A percentile compares a stretch with the other conserved stretches of the same genome.
phyloP scores from a whole-genome alignment of 805 yeast genomes.

The Nakazawaea holstii region DNA sequence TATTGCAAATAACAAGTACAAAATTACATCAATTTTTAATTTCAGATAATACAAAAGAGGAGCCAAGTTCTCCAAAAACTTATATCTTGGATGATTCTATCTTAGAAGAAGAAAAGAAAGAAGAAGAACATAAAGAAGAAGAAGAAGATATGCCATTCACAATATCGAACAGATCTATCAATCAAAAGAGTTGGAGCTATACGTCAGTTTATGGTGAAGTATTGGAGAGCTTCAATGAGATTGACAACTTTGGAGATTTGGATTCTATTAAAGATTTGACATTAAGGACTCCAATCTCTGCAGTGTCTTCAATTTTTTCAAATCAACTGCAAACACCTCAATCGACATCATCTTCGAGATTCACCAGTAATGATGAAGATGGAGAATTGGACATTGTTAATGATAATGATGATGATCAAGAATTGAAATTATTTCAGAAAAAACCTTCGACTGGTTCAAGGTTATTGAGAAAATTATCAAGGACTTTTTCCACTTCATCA shows the following conservation, averaged over 20 bases:
- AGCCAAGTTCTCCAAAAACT: background rate
- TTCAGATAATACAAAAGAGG: background rate
- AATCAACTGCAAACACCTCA: background rate
- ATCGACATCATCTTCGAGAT: background rate
- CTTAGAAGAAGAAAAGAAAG: background rate
- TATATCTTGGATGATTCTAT: background rate
- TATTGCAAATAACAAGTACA: background rate
- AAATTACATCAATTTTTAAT: background rate
- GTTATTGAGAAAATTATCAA: background rate
- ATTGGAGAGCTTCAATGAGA: background rate
- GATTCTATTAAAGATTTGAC: background rate
- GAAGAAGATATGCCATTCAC: background rate
- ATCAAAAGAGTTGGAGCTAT: background rate
- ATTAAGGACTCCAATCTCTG: background rate
- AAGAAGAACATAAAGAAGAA: background rate
- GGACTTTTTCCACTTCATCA: background rate
- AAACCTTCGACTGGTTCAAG: background rate
- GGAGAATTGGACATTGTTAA: background rate
- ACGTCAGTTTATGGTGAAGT: constrained; percentile 1
- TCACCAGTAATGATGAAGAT: background rate
- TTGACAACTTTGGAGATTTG: background rate
- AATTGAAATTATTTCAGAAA: background rate
- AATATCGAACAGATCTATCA: background rate
- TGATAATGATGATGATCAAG: background rate
- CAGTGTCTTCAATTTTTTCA: background rate